Conservation (phyloP, 2,329 filamentous ascomycete genomes). For the Claviceps sp. region DNA sequence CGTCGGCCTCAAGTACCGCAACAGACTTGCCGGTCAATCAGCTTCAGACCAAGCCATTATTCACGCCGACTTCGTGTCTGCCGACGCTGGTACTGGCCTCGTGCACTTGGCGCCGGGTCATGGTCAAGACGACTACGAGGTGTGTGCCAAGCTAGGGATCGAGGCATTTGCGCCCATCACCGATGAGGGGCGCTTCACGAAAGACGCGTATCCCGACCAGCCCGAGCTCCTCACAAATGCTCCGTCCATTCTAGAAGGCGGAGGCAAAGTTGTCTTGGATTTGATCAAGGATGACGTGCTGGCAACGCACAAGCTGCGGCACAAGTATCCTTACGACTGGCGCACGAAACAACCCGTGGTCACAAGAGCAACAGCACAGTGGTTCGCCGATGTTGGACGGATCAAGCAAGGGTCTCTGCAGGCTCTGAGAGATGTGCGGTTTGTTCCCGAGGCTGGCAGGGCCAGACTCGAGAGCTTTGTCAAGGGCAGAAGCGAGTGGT, state of each 20-base stretch:
- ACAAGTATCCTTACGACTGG: constrained; percentile 99
- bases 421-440: constrained; percentile 58
- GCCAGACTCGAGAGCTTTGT: constrained; percentile 74
- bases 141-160: constrained; percentile 58
- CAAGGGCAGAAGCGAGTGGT: constrained; percentile 85
- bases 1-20: constrained; percentile 51
- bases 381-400: constrained; percentile 84
- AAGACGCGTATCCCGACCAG: constrained; percentile 60
- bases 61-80: constrained; percentile 77
- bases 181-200: constrained; percentile 67
- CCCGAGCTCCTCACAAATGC: constrained; percentile 52
- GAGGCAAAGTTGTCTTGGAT: constrained; percentile 55
- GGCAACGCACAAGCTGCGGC: constrained; percentile 55
- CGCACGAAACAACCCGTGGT: constrained; percentile 87
- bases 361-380: constrained; percentile 84
- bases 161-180: constrained; percentile 72
- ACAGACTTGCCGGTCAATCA: constrained; percentile 49
- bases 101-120: constrained; percentile 92
- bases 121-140: constrained; percentile 90
- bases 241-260: constrained; percentile 56
- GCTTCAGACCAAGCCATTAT: constrained; percentile 56
- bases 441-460: constrained; percentile 63
- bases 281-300: constrained; percentile 56
- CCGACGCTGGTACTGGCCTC: constrained; percentile 83
- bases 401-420: constrained; percentile 65